Conservation (phyloP, 2,329 filamentous ascomycete species). For the Colletotrichum sp. region DNA sequence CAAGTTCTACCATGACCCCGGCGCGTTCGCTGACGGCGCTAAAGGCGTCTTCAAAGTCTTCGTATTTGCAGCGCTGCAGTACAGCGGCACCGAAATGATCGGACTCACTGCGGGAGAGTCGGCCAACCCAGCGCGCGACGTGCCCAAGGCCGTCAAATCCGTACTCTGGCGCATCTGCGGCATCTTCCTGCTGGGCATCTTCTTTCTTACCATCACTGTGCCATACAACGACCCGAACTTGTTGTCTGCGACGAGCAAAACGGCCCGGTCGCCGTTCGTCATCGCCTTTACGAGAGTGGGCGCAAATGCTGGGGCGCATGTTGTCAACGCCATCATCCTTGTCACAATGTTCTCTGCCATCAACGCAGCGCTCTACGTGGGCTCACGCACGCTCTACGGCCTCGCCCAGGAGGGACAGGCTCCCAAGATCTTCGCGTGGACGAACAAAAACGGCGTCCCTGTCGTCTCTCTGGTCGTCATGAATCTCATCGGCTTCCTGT, state of each 20-base stretch:
- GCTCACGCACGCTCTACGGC: constrained; percentile 58
- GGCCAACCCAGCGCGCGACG: constrained; percentile 49
- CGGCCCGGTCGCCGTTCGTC: constrained; percentile 53
- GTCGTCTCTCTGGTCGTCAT: constrained; percentile 18
- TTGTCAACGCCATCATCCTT: constrained; percentile 60
- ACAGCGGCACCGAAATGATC: constrained; percentile 24
- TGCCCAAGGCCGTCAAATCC: constrained; percentile 27
- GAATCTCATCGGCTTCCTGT: constrained; percentile 21
- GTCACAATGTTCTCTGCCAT: constrained; percentile 55
- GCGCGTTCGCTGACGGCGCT: constrained; percentile 25
- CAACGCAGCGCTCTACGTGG: constrained; percentile 60
- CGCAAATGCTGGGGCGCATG: constrained; percentile 54
- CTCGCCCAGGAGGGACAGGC: constrained; percentile 57
- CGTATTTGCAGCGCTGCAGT: constrained; percentile 24
- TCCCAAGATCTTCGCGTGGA: constrained; percentile 54
- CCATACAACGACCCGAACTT: constrained; percentile 56
- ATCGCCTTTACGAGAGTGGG: constrained; percentile 56
- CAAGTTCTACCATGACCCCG: constrained; percentile 12
- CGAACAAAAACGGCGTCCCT: constrained; percentile 48
- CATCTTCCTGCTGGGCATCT: constrained; percentile 53
- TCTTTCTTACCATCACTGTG: constrained; percentile 58
- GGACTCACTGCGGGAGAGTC: constrained; percentile 27
- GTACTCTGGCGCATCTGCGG: constrained; percentile 28
- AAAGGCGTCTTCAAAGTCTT: constrained; percentile 25
- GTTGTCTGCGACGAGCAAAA: constrained; percentile 47